Percentiles rank a stretch among this genome's conserved stretches.
These are phyloP conservation scores for Phtheirospermum japonicum DNA, from an alignment of 257 asterid genomes.

Conservation along the genomic window DNA sequence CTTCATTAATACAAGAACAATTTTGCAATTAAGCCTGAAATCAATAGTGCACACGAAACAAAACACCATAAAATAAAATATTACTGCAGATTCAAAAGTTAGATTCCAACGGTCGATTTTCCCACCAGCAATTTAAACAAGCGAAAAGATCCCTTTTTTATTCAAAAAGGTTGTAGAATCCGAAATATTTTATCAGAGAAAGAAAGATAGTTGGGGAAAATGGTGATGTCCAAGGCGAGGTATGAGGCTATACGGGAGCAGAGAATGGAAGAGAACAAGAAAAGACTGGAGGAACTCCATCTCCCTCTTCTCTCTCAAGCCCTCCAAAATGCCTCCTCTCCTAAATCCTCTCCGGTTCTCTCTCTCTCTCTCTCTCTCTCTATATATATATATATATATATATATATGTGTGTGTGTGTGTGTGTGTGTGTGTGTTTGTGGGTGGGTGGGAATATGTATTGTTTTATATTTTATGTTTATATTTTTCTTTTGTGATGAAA, in stretches of 20 bases:
- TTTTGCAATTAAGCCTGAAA: no score
- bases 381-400: background rate
- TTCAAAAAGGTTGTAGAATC: background rate
- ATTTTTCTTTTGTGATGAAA: conserved; percentile 13
- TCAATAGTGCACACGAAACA: no score
- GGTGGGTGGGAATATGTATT: background rate
- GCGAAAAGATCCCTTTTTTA: background rate
- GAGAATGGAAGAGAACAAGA: conserved; percentile 86
- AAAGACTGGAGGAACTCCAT: conserved; percentile 76
- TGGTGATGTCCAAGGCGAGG: conserved; percentile 56
- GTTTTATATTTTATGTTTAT: no score
- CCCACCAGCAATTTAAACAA: conserved; percentile 28
- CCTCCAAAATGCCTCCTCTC: conserved; percentile 53
- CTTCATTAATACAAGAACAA: no score
- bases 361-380: conserved; percentile 24
- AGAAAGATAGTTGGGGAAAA: conserved; percentile 23
- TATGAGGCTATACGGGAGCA: conserved; percentile 64
- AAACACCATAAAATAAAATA: no score
- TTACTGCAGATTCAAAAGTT: conserved; percentile 20
- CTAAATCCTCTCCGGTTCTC: conserved; percentile 68
- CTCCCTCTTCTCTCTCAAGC: conserved; percentile 80
- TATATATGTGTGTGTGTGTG: background rate
- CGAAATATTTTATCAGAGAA: background rate
- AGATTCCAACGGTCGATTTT: conserved; percentile 72
- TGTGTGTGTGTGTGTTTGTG: background rate